Evolutionary conservation across 2,329 filamentous ascomycete genomes (phyloP), one percentile per base, ranked within the genome.

Genomic region (Cladosporium sphaerospermum): DNA sequence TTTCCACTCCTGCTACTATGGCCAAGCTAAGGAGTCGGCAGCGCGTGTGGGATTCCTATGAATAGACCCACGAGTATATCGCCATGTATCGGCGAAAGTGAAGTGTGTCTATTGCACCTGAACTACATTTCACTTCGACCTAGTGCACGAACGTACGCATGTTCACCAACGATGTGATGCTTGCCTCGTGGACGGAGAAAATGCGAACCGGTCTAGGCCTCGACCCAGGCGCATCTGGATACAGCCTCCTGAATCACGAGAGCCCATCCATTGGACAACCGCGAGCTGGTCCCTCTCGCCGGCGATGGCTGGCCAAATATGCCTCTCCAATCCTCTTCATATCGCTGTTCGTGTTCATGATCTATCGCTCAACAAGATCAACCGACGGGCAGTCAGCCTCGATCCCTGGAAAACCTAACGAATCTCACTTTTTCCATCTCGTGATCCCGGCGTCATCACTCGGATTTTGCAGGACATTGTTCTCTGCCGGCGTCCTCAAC

Each of bases 381-480:
- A 9, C 13, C 11, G 8, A 28, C 10, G 14, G 13, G 14, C 13
- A 44, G 9, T 28, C 41, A 44, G n/a, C 41, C 18, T 32, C 16
- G 9, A 18, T 14, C 41, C 3, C 13, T 14, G 41, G 23, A 3
- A 44, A 11, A 13, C 41, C 13, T 4, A 13, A 19, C n/a, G 23
- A 44, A 23, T 28, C 41, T 7, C 13, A 44, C 41, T 44, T 44
- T 4, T 44, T 44, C 41, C 41, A 44, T 14, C 41, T 44, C 1
- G 28, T 44, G 11, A 44, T 44, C 18, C 41, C 41, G 5, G 41
- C 3, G 8, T 28, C 19, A 5, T 28, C 41, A 51, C 42, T 43
- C 11, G 59, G 65, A 32, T 45, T 63, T 13, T 64, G 62, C 57
- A 64, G 62, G 48, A 45, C 57, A 13, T 45, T 64, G 32, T 42